Evolutionary conservation across 2,329 filamentous ascomycete genomes (phyloP).

Genomic region (Pseudogymnoascus verrucosus): DNA sequence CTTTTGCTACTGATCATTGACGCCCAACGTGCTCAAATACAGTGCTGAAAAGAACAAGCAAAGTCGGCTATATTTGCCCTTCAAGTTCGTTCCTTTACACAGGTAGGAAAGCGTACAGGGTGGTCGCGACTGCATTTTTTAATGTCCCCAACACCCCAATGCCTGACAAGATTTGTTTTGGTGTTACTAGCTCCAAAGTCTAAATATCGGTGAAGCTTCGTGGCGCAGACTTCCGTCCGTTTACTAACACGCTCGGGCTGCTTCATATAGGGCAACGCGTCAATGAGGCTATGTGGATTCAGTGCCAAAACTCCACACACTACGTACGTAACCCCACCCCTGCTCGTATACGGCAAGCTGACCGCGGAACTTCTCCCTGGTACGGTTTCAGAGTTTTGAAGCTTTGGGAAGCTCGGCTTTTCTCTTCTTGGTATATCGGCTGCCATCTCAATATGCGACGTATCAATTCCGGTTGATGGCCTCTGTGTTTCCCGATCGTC

Average conservation of each 20-base stretch:
- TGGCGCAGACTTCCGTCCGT: neutral
- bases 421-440: neutral
- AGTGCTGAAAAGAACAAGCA: neutral
- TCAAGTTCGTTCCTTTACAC: neutral
- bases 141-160: no score
- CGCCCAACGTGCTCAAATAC: neutral
- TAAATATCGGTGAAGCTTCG: neutral
- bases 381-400: neutral
- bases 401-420: neutral
- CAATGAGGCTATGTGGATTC: neutral
- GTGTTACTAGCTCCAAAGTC: neutral
- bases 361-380: neutral
- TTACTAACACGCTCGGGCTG: neutral
- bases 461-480: neutral
- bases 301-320: neutral
- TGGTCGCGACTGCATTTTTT: neutral
- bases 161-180: neutral
- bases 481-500: neutral
- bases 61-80: neutral
- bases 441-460: neutral
- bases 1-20: neutral
- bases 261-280: neutral
- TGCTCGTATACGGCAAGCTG: neutral
- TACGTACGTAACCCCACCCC: neutral
- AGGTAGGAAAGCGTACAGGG: neutral